Base-by-base conservation (phyloP, 1,139 yeast species). In the Sugiyamaella grinbergsii region DNA sequence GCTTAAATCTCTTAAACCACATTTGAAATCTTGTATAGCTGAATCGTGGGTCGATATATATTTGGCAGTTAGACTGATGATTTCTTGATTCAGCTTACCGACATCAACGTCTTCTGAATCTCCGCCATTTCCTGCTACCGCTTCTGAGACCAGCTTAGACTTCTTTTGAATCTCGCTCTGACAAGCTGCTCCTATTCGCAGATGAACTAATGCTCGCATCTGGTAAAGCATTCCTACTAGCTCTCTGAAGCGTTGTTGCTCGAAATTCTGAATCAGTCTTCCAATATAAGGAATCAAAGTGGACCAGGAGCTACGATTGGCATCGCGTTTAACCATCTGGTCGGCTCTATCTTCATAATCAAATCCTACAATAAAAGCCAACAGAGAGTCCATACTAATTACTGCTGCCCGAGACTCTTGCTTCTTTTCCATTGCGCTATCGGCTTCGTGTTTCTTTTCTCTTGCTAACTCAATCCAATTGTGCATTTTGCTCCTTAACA, bases 301-400 rank as follows among this genome's bases (percentile, higher is more conserved):
- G 6, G 54, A 41, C 76, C 76, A 72, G 8, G 71, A 63, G 23
- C 63, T 62, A 28, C 66, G 61, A 13, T 62, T 64, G 2, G 64
- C 63, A 4, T 53, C 58, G 19, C 53, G 56, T 40, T 55, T 55
- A 49, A 57, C 51, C 50, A 60, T 57, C 36, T 54, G 54, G 26
- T 62, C 68, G 24, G 65, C 69, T 16, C 69, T 59, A 47, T 72
- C 76, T 42, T 71, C 75, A 52, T 66, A 71, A 51, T 71, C 72
- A 53, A 72, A 72, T 4, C 69, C 75, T 2, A 71, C 64, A 26
- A 71, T 59, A 52, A 71, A 72, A 34, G 71, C 69, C 20, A 71
- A 54, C 19, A 70, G 52, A 6, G 73, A 60, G 54, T 71, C 74
- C 52, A 71, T 53, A n/a, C 64, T 62, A 10, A 61, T 54, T 2